These are phyloP conservation scores for Trifolium pratense DNA, from an alignment of 306 rosid species.

Conservation along the genomic window DNA sequence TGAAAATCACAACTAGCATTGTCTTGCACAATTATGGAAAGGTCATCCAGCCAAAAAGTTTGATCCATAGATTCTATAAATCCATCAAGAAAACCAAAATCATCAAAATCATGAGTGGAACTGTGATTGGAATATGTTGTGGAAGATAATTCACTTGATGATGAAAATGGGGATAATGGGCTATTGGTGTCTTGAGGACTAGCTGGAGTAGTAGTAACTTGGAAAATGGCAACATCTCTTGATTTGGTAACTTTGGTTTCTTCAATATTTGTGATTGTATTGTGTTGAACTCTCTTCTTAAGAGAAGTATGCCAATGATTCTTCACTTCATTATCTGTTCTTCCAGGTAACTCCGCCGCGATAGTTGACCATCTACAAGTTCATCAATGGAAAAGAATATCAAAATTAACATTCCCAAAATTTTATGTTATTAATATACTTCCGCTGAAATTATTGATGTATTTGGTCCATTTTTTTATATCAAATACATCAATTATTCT, in stretches of 20 bases:
- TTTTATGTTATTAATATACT: too few relatives aligned
- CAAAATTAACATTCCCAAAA: too few relatives aligned
- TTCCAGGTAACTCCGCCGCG: conserved; percentile 46
- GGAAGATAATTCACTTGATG: conserved; percentile 33
- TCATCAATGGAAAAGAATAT: too few relatives aligned
- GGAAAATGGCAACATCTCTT: neutral
- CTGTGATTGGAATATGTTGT: neutral
- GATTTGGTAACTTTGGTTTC: neutral
- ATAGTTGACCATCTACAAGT: conserved; percentile 47
- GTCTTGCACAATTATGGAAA: conserved; percentile 8
- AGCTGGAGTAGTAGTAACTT: neutral
- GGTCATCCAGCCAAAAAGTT: conserved; percentile 41
- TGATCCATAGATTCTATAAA: neutral
- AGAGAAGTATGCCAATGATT: conserved; percentile 53
- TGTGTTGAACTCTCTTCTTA: conserved; percentile 20
- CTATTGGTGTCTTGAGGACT: conserved; percentile 1
- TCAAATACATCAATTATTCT: too few relatives aligned
- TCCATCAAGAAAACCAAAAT: conserved; percentile 40
- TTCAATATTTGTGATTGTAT: neutral
- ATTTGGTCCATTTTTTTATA: too few relatives aligned
- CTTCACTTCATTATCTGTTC: conserved; percentile 54
- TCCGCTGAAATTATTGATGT: too few relatives aligned
- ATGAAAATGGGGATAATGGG: conserved; percentile 17
- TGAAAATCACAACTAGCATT: neutral
- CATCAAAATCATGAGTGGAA: conserved; percentile 1